These are phyloP conservation scores for Eragrostis curvula DNA, from an alignment of 176 grass and related monocot species.

Conservation along the genomic window DNA sequence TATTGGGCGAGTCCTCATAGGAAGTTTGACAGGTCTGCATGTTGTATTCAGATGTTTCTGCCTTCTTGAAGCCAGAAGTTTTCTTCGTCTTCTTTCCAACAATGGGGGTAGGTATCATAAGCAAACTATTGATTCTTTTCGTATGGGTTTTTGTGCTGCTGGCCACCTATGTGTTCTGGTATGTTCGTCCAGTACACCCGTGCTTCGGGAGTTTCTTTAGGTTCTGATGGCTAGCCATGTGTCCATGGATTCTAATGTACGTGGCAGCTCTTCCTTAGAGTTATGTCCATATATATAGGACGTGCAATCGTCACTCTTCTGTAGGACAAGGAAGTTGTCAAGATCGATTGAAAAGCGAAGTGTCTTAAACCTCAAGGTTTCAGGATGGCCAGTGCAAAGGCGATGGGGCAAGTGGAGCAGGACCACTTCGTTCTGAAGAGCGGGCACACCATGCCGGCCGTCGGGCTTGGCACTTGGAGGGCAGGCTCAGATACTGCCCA, in stretches of 20 bases:
- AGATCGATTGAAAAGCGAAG: not conserved
- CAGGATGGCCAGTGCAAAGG: constrained; percentile 61
- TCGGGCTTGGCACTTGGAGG: constrained; percentile 75
- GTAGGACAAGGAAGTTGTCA: not conserved
- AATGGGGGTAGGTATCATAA: constrained; percentile 21
- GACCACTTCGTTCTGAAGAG: constrained; percentile 57
- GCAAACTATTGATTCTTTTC: too few relatives aligned
- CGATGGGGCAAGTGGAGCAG: constrained; percentile 38
- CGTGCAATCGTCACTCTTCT: not conserved
- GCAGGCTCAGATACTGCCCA: constrained; percentile 51
- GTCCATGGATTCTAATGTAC: constrained; percentile 27
- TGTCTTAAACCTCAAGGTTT: not conserved
- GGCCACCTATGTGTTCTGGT: constrained; percentile 44
- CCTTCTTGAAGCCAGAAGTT: not conserved
- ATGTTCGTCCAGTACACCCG: constrained; percentile 33
- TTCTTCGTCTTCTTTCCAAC: not conserved
- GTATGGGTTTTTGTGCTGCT: not conserved
- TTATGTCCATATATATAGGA: constrained; percentile 13
- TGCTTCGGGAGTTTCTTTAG: constrained; percentile 2
- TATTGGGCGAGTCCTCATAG: not conserved
- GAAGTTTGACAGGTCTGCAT: not conserved
- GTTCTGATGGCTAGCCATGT: constrained; percentile 36
- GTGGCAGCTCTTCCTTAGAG: constrained; percentile 38
- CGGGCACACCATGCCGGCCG: constrained; percentile 59
- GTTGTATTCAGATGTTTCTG: not conserved